Base-by-base conservation (phyloP, 2,329 filamentous ascomycete genomes). In the Colletotrichum orchidophilum region DNA sequence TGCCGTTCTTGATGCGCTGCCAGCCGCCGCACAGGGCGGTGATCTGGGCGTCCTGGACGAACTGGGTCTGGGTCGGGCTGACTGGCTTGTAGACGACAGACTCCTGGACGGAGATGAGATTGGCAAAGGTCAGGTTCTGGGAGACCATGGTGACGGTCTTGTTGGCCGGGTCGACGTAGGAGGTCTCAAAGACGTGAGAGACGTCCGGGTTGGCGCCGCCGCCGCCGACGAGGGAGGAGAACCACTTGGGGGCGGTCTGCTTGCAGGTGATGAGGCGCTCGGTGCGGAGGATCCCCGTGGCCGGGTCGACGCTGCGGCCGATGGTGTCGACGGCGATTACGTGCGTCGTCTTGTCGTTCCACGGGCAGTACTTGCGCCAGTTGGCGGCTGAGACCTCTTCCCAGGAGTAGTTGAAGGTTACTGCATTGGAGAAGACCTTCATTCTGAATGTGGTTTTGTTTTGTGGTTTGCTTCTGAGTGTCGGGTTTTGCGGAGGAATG, bases 291-390 rank as follows among this genome's bases (percentile, higher is more conserved):
- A 91, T 88, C 75, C 88, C 88, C 13, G 88, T 90, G 26, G 79
- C 80, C 2, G 85, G 80, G 76, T 90, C 87, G 80, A 91, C 85
- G 60, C 76, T 75, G 55, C 96, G 93, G 63, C 91, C 92, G 77
- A 99, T 84, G 15, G 96, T 98, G 85, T 99, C 96, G 78, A 98
- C 96, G 75, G 94, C 95, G 75, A 97, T 91, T 75, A 99, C 96
- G 83, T 99, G 96, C 50, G 95, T 94, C n/a, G 94, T 95, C 85
- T 97, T 96, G 82, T 98, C 93, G 86, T 99, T 99, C 96, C 96
- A 98, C 24, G 96, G 96, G 78, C 94, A 97, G 85, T 99, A 99
- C 83, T 99, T 99, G 77, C 92, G 93, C 96, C 96, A 99, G 88
- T 99, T 99, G 80, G 94, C 95, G 15, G 94, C 95, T 29, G 95